A percentile compares a stretch with the other conserved stretches of the same genome.
Evolutionary conservation across 2,329 filamentous ascomycete species (phyloP).

Genomic region (Berkeleyomyces rouxiae): DNA sequence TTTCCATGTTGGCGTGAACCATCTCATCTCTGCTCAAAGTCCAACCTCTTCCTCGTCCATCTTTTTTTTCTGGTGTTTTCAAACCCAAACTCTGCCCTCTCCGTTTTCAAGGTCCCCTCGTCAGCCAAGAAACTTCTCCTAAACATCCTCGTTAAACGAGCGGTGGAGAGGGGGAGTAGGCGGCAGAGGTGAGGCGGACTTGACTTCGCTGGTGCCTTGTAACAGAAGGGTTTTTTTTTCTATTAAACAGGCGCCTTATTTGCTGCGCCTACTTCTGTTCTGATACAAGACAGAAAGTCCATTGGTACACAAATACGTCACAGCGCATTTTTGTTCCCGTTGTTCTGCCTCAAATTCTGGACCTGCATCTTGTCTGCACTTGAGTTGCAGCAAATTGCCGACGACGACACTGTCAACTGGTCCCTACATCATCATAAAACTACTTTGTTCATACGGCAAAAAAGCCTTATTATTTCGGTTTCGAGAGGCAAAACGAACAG

Average conservation of each 20-base stretch:
- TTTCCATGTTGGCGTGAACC: neutral
- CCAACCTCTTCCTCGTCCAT: neutral
- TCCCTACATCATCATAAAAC: neutral
- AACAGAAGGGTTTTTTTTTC: neutral
- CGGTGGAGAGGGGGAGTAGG: neutral
- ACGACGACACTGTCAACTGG: neutral
- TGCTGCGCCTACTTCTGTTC: neutral
- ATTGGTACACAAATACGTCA: neutral
- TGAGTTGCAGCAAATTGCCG: neutral
- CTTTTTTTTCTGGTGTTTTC: neutral
- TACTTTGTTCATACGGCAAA: neutral
- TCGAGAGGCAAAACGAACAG: neutral
- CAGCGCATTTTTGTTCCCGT: neutral
- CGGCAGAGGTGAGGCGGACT: neutral
- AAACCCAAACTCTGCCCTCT: neutral
- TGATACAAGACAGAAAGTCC: neutral
- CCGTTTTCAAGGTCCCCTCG: neutral
- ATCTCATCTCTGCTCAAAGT: neutral
- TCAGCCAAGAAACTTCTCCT: neutral
- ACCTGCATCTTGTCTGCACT: neutral
- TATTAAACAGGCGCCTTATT: neutral
- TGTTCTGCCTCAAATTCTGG: neutral
- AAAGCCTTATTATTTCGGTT: neutral
- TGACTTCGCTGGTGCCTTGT: neutral
- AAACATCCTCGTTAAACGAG: slow-evolving; percentile 1